These are phyloP conservation scores for Ogataea glucozyma DNA, from an alignment of 805 yeast genomes.

Conservation along the genomic window DNA sequence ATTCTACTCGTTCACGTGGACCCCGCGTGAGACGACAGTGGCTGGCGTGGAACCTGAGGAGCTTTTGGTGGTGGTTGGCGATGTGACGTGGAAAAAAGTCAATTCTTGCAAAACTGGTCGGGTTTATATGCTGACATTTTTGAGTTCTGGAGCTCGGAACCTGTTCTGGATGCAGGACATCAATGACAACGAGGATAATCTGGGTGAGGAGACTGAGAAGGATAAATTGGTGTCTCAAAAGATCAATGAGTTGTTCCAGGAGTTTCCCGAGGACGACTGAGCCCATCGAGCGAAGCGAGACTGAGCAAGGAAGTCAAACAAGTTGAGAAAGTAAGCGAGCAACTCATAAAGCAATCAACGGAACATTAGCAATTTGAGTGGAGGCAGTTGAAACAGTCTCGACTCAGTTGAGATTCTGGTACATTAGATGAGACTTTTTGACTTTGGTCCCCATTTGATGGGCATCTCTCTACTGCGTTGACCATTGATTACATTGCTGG, in stretches of 20 bases:
- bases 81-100: conserved; percentile 74
- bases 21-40: conserved; percentile 55
- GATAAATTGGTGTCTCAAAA: conserved; percentile 53
- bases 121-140: conserved; percentile 47
- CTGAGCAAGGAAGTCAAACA: no score
- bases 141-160: conserved; percentile 42
- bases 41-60: conserved; percentile 53
- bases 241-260: conserved; percentile 51
- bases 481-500: no score
- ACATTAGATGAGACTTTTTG: no score
- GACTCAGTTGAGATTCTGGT: no score
- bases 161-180: conserved; percentile 78
- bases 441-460: no score
- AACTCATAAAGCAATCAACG: no score
- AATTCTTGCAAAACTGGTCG: conserved; percentile 74
- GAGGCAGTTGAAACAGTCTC: no score
- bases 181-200: conserved; percentile 62
- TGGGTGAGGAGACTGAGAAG: conserved; percentile 54
- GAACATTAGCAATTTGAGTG: no score
- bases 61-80: conserved; percentile 79
- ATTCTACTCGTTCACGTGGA: conserved; percentile 71
- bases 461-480: no score
- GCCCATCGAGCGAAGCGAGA: not conserved
- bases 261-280: conserved; percentile 23
- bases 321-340: no score